Evolutionary conservation across 768 basidiomycete species (phyloP), one percentile per base, ranked within the genome.

Genomic region (Leucocoprinus sp.): DNA sequence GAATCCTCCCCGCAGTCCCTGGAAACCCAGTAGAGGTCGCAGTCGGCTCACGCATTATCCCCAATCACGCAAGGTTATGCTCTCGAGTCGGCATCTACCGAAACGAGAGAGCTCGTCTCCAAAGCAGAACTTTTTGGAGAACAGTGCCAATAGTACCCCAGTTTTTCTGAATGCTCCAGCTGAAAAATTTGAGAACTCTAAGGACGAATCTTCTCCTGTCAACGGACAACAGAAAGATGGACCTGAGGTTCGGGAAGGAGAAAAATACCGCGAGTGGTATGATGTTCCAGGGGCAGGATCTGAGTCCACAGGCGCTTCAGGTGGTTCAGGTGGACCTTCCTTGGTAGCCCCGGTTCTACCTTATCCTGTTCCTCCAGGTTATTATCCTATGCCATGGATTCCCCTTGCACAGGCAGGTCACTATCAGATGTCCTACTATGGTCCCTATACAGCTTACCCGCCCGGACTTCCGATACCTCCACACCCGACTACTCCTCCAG

Each of bases 1-100:
- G 55, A 77, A 83, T 50, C 75, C 77, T 24, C 63, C 66, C n/a
- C 74, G 74, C 37, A 68, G 69, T 15, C 61, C 61, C 22, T 78
- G 71, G 71, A 70, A 66, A 52, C 65, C 55, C 50, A 65, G 63
- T 29, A 68, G 70, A 43, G 70, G 64, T 26, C 73, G 72, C 14
- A 70, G 71, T n/a, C 61, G 70, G 19, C 62, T 58, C 46, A 57
- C 57, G 15, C 53, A 60, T 33, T 59, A 60, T 15, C 49, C 55
- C 37, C 51, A 61, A 21, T 57, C 60, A 17, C 53, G 54, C 47
- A 33, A 51, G 39, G 21, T 17, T 19, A 21, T 24, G 29, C 11
- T 40, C 24, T 17, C 37, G 24, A 37, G 11, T 8, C 43, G 33
- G 17, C 17, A 28, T 15, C 5, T 21, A 7, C 12, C 9, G 4